Percentiles rank a stretch among this genome's conserved stretches.
phyloP scores from a whole-genome alignment of 208 protist species.

The Leptomonas seymouri region DNA sequence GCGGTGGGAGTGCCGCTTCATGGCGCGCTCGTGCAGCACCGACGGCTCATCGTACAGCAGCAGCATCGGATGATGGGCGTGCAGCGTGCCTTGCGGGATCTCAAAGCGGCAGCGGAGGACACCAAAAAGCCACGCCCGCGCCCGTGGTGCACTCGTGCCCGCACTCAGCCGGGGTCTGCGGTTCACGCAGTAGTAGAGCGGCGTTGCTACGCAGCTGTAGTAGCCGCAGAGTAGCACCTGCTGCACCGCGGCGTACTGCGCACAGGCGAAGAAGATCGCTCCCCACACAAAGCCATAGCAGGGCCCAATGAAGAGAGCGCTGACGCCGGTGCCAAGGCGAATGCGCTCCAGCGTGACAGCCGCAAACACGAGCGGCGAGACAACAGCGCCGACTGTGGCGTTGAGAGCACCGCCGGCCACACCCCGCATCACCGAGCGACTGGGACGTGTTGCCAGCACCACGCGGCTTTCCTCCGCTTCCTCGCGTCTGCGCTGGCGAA shows the following conservation, averaged over 20 bases:
- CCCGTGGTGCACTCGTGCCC: background rate
- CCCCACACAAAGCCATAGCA: constrained; percentile 63
- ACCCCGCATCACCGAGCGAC: constrained; percentile 45
- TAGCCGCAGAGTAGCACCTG: constrained; percentile 62
- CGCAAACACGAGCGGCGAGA: constrained; percentile 71
- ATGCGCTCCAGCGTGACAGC: constrained; percentile 64
- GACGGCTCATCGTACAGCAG: constrained; percentile 24
- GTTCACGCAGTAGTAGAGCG: constrained; percentile 54
- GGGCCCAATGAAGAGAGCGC: constrained; percentile 39
- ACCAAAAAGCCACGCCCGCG: constrained; percentile 43
- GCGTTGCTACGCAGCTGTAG: constrained; percentile 41
- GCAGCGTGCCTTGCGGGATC: constrained; percentile 19
- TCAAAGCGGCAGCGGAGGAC: constrained; percentile 53
- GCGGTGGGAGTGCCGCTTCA: constrained; percentile 42
- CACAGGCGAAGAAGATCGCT: constrained; percentile 51
- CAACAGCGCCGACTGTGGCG: constrained; percentile 41
- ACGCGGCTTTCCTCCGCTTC: constrained; percentile 73
- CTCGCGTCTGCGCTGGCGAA: constrained; percentile 50
- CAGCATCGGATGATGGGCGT: constrained; percentile 46
- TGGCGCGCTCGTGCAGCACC: constrained; percentile 47
- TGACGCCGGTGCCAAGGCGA: constrained; percentile 30
- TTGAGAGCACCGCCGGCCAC: constrained; percentile 59
- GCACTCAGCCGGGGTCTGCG: constrained; percentile 10
- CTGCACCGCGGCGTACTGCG: constrained; percentile 73
- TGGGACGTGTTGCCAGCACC: constrained; percentile 70